Evolutionary conservation across 2,329 filamentous ascomycete genomes (phyloP), one percentile per base, ranked within the genome.

Genomic region (Colletotrichum liriopes): DNA sequence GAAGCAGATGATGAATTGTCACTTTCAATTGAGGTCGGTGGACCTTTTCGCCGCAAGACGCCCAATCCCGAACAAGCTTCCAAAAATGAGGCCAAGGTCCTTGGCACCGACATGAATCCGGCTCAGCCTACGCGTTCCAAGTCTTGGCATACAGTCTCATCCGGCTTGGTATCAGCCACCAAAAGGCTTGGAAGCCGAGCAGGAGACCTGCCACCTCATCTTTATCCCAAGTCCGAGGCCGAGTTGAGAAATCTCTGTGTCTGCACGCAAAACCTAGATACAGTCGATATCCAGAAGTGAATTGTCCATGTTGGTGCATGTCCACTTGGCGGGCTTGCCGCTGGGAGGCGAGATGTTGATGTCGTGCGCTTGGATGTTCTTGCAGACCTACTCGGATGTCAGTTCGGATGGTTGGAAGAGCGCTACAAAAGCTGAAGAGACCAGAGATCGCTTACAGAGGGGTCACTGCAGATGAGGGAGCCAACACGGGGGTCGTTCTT

Each of bases 131-230:
- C 52, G 32, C 41, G 23, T 55, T 20, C 20, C 11, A 20, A 5
- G 29, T 20, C 66, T 69, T 69, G 59, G 66, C 66, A n/a, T 32
- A 16, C 51, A 54, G 26, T 32, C 51, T 3, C 51, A 8, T 54
- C 59, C 66, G 66, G 59, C 66, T 69, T 69, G 66, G 66, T 69
- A 41, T 58, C 66, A 69, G 66, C 66, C 51, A 69, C 51, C 66
- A 69, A 58, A 23, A 18, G 20, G 43, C 12, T 26, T 43, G 8
- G 26, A 26, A 56, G 14, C 23, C 43, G 43, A n/a, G 26, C 3
- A 41, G 12, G 1, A 32, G 29, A 32, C 29, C 32, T 45, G 12
- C 32, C 23, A 23, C n/a, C n/a, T 23, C 45, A 9, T 2, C 8
- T 23, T 20, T 8, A 1, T 4, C n/a, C n/a, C 16, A 18, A 32